Conservation (phyloP, 1,284 basidiomycete species). For the Golubevia sp. region DNA sequence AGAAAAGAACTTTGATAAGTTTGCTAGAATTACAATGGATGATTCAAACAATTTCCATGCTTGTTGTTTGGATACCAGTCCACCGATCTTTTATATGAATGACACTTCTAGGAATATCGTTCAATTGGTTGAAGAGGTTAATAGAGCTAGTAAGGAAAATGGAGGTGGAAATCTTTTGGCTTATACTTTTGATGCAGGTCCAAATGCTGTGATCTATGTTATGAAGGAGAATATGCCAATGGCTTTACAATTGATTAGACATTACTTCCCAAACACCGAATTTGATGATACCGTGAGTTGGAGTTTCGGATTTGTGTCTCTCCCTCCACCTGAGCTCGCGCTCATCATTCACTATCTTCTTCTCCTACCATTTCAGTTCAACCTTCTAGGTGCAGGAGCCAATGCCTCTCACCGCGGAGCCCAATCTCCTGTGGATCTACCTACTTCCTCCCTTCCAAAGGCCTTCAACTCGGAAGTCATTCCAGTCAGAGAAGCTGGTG, state of each 20-base stretch:
- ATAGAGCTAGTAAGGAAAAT: constrained; percentile 74
- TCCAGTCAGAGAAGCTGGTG: constrained; percentile 48
- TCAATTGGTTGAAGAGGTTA: constrained; percentile 79
- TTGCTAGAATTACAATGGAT: constrained; percentile 90
- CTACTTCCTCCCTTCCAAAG: constrained; percentile 29
- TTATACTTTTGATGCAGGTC: constrained; percentile 98
- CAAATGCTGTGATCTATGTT: constrained; percentile 97
- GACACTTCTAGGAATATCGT: constrained; percentile 73
- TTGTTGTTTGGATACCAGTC: constrained; percentile 91
- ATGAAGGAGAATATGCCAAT: constrained; percentile 64
- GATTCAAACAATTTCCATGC: constrained; percentile 95
- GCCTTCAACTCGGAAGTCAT: constrained; percentile 48
- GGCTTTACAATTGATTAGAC: constrained; percentile 44
- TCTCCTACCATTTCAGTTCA: constrained; percentile 21
- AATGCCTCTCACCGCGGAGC: constrained; percentile 45
- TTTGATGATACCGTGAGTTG: constrained; percentile 56
- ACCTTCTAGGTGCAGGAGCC: constrained; percentile 42
- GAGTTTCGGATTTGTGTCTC: background rate
- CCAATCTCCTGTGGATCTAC: constrained; percentile 17
- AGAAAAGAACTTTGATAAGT: constrained; percentile 80
- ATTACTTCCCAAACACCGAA: constrained; percentile 59
- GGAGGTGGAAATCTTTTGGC: constrained; percentile 78
- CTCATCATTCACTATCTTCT: background rate
- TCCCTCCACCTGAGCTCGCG: background rate
- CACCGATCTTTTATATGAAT: constrained; percentile 99